These are phyloP conservation scores for Ramaria sp. DNA, from an alignment of 768 basidiomycete genomes.

Conservation along the genomic window DNA sequence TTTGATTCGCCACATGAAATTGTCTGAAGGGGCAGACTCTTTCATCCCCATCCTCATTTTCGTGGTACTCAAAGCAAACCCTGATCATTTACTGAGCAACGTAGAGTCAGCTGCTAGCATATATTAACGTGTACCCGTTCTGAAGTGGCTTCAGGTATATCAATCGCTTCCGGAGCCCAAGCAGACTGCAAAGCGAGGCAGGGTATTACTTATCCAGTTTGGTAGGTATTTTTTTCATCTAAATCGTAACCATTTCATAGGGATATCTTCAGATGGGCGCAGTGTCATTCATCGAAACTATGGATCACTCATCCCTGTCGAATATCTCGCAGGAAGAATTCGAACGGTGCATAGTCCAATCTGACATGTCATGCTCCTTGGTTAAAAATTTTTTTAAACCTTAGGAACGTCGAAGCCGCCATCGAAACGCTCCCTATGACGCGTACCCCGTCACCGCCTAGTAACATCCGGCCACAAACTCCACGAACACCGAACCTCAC, in stretches of 20 bases:
- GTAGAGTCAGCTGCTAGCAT: conserved; percentile 62
- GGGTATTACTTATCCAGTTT: conserved; percentile 96
- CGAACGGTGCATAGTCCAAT: conserved; percentile 42
- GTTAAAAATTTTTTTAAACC: background rate
- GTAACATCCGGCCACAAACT: conserved; percentile 18
- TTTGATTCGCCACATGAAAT: conserved; percentile 75
- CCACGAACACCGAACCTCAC: conserved; percentile 10
- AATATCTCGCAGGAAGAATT: conserved; percentile 91
- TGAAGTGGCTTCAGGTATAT: conserved; percentile 57
- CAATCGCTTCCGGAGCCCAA: conserved; percentile 84
- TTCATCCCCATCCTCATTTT: conserved; percentile 93
- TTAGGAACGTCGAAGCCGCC: conserved; percentile 49
- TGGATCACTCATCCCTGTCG: conserved; percentile 94
- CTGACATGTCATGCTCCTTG: background rate
- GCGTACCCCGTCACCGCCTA: conserved; percentile 22
- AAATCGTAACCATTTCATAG: background rate
- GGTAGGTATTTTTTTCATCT: conserved; percentile 28
- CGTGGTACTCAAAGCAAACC: conserved; percentile 91
- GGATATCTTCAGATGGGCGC: conserved; percentile 70
- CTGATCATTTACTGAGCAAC: conserved; percentile 86
- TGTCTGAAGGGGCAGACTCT: conserved; percentile 84
- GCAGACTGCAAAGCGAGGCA: conserved; percentile 86
- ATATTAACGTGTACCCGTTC: background rate
- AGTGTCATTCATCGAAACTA: conserved; percentile 94
- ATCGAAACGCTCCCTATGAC: conserved; percentile 36